A percentile compares a stretch with the other conserved stretches of the same genome.
These are phyloP conservation scores for Pseudogymnoascus sp. DNA, from an alignment of 2,329 filamentous ascomycete species.

Conservation along the genomic window DNA sequence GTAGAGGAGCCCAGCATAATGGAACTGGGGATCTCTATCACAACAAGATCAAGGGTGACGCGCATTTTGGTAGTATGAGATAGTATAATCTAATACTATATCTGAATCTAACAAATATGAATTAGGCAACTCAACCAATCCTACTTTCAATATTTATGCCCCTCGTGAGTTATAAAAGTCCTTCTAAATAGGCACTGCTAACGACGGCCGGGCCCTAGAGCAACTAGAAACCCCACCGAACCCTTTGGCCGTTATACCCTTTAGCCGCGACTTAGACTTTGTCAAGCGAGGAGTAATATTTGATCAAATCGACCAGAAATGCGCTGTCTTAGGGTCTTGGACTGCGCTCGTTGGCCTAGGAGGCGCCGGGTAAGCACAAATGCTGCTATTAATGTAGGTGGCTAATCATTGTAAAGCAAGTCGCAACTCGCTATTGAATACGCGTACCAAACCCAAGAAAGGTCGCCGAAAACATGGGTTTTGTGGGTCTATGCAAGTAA, in stretches of 20 bases:
- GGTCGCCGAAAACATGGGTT: constrained; percentile 26
- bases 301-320: constrained; percentile 25
- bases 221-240: constrained; percentile 9
- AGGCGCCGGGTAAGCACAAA: constrained; percentile 20
- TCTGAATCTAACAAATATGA: too few species aligned
- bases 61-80: too few species aligned
- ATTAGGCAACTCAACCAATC: constrained; percentile 9
- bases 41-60: too few species aligned
- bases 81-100: too few species aligned
- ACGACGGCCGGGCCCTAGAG: background rate
- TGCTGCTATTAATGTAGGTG: constrained; percentile 8
- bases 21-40: too few species aligned
- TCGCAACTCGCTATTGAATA: constrained; percentile 34
- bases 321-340: constrained; percentile 18
- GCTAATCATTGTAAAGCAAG: constrained; percentile 24
- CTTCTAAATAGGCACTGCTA: background rate
- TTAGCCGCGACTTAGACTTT: constrained; percentile 10
- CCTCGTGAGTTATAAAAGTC: constrained; percentile 12
- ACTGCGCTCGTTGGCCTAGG: constrained; percentile 21
- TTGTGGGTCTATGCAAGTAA: constrained; percentile 34
- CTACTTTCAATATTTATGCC: constrained; percentile 19
- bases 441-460: constrained; percentile 25
- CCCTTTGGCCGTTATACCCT: background rate
- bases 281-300: constrained; percentile 19
- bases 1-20: too few species aligned